Conservation (phyloP, 2,329 filamentous ascomycete species). For the Decorospora gaudefroyi region DNA sequence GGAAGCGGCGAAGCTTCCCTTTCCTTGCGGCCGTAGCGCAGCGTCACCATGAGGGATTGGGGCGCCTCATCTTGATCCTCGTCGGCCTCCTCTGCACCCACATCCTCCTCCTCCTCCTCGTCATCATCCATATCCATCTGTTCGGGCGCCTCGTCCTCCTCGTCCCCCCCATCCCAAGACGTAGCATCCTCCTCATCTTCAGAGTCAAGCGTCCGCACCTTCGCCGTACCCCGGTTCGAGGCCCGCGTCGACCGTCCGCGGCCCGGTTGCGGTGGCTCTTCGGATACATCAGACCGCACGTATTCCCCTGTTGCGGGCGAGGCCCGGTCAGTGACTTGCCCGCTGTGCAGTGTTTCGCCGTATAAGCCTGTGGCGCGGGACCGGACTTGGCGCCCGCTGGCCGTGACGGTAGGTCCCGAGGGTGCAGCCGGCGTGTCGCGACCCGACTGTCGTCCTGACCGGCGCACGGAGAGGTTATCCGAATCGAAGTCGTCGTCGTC, state of each 20-base stretch:
- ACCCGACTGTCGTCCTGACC: conserved; percentile 69
- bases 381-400: conserved; percentile 83
- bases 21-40: conserved; percentile 56
- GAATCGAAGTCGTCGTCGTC: conserved; percentile 82
- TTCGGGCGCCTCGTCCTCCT: conserved; percentile 72
- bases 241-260: conserved; percentile 52
- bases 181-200: conserved; percentile 68
- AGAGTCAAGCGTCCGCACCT: conserved; percentile 55
- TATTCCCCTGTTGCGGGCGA: conserved; percentile 52
- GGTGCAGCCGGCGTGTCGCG: conserved; percentile 73
- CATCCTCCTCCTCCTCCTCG: conserved; percentile 55
- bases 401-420: conserved; percentile 69
- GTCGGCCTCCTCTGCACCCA: conserved; percentile 40
- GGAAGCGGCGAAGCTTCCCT: no score
- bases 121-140: conserved; percentile 65
- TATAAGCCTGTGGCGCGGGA: conserved; percentile 66
- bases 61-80: conserved; percentile 35
- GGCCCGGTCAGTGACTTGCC: conserved; percentile 52
- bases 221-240: conserved; percentile 23
- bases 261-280: conserved; percentile 50
- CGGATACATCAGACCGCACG: conserved; percentile 52
- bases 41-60: conserved; percentile 74
- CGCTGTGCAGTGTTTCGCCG: conserved; percentile 63
- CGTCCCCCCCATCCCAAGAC: conserved; percentile 73
- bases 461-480: conserved; percentile 67